phyloP scores from a whole-genome alignment of 768 basidiomycete genomes.

The Filobasidium wieringae region DNA sequence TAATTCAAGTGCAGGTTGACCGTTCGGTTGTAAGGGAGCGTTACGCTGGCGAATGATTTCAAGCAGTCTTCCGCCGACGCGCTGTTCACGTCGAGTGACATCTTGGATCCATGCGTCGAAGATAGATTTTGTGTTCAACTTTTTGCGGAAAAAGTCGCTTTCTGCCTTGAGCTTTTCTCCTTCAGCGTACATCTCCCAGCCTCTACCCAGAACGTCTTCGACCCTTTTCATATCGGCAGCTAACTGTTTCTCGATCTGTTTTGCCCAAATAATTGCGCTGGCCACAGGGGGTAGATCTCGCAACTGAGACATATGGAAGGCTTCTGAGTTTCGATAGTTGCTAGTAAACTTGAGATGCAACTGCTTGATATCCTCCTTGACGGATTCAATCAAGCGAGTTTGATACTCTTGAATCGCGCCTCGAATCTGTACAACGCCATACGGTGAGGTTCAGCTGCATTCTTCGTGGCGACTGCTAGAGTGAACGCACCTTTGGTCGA shows the following conservation, averaged over 20 bases:
- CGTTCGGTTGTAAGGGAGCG: constrained; percentile 6
- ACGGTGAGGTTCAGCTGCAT: not conserved
- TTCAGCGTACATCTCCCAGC: constrained; percentile 98
- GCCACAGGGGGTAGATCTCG: constrained; percentile 97
- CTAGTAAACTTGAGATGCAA: constrained; percentile 97
- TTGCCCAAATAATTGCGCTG: constrained; percentile 95
- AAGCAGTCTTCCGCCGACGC: constrained; percentile 63
- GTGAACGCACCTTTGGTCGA: constrained; percentile 63
- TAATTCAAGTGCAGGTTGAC: constrained; percentile 56
- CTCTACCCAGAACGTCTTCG: constrained; percentile 91
- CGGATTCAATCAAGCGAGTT: constrained; percentile 94
- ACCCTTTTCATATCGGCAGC: constrained; percentile 97
- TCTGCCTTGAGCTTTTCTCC: constrained; percentile 94
- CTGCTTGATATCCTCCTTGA: constrained; percentile 93
- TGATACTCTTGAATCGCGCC: constrained; percentile 99
- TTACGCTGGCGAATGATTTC: constrained; percentile 52
- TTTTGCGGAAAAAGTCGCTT: constrained; percentile 79
- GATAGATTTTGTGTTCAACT: constrained; percentile 85
- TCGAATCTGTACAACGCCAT: constrained; percentile 54
- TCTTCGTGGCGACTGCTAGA: not conserved
- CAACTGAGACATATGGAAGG: constrained; percentile 97
- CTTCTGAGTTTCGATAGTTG: constrained; percentile 87
- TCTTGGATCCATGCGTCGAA: constrained; percentile 96
- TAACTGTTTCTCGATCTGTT: constrained; percentile 95
- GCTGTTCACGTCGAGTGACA: constrained; percentile 84